Evolutionary conservation across 2,329 filamentous ascomycete genomes (phyloP).

Genomic region (Beauveria sp.): DNA sequence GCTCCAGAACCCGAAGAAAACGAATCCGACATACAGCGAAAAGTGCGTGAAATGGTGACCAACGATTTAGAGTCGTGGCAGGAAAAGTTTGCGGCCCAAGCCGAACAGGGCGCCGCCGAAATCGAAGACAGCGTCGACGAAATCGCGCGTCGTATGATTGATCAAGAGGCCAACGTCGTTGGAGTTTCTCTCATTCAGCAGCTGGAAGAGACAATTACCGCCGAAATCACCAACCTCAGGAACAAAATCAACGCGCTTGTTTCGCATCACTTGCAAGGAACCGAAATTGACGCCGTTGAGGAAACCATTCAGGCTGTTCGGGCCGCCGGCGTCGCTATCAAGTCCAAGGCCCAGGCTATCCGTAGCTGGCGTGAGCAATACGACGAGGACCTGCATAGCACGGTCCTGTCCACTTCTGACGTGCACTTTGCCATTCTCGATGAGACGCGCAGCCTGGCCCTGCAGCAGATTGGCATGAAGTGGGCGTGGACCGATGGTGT

Average conservation of each 20-base stretch:
- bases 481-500: conserved; percentile 96
- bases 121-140: conserved; percentile 65
- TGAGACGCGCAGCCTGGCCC: conserved; percentile 70
- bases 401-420: conserved; percentile 66
- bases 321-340: conserved; percentile 62
- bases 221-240: conserved; percentile 60
- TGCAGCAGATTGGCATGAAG: conserved; percentile 86
- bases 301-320: conserved; percentile 47
- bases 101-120: conserved; percentile 68
- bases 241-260: conserved; percentile 57
- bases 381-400: conserved; percentile 58
- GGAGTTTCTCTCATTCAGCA: conserved; percentile 61
- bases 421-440: conserved; percentile 78
- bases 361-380: conserved; percentile 70
- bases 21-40: conserved; percentile 48
- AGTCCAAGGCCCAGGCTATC: conserved; percentile 68
- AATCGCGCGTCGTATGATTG: conserved; percentile 46
- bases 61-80: conserved; percentile 82
- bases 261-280: conserved; percentile 44
- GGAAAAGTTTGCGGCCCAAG: conserved; percentile 75
- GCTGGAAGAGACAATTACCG: conserved; percentile 59
- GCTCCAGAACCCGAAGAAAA: conserved; percentile 38
- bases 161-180: conserved; percentile 55
- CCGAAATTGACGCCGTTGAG: conserved; percentile 33
- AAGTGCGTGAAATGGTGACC: conserved; percentile 59